phyloP scores from a whole-genome alignment of 495 filamentous ascomycete genomes.

The Jackrogersella multiformis region DNA sequence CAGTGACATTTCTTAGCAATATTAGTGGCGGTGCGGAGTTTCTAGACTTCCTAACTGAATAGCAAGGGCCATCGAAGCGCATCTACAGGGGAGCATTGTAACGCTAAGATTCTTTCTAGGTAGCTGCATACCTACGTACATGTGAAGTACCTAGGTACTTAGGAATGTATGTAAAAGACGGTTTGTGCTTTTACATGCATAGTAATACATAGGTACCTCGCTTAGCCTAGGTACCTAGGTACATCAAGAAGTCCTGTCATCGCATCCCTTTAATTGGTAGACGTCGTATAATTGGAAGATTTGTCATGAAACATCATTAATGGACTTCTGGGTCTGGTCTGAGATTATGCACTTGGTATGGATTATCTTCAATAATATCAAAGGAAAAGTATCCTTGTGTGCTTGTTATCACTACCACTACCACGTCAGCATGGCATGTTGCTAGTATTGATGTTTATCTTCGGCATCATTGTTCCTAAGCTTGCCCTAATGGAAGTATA shows the following conservation, averaged over 20 bases:
- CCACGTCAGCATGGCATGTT: no score
- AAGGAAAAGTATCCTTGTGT: not conserved
- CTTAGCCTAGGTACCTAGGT: no score
- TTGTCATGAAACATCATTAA: not conserved
- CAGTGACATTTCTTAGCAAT: not conserved
- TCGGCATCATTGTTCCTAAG: not conserved
- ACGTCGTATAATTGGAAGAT: not conserved
- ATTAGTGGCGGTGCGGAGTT: conserved; percentile 1
- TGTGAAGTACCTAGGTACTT: no score
- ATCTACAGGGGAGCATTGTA: conserved; percentile 4
- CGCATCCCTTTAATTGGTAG: not conserved
- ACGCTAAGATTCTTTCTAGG: not conserved
- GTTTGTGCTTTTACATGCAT: not conserved
- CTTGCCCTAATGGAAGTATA: not conserved
- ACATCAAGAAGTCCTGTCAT: not conserved
- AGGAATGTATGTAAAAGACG: not conserved
- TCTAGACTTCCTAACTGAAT: conserved; percentile 2
- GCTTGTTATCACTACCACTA: not conserved
- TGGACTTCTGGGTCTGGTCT: not conserved
- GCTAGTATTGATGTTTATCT: not conserved
- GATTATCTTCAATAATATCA: not conserved
- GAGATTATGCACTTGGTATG: not conserved
- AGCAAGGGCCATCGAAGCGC: not conserved
- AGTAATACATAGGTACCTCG: no score
- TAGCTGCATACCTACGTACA: not conserved